Evolutionary conservation across 202 grass and related monocot species (phyloP), one percentile per base, ranked within the genome.

Genomic region (Panicum virgatum): DNA sequence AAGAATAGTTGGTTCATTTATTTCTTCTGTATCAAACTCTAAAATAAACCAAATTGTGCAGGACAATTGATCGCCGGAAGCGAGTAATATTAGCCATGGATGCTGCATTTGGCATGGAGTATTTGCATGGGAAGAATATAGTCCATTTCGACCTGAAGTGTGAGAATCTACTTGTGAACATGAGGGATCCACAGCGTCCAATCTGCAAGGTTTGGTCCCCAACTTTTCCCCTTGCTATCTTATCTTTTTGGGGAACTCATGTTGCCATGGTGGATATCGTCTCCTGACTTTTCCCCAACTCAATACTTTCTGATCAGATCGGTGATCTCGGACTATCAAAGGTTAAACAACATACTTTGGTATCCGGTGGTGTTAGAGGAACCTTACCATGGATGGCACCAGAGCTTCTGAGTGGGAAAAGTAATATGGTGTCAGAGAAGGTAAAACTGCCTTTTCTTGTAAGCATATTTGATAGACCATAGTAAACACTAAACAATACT

Each of bases 331-430:
- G 94, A 47, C 72, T 97, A 89, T 97, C 94, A 73, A 97, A 97
- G 88, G 92, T 97, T 48, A 97, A 97, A 79, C 94, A 97, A 15
- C 92, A 97, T 63, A 97, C 94, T 71, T 81, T 94, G 88, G 94
- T 97, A 46, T 97, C 94, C 67, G 94, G 94, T 81, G 94, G 94
- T 79, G 84, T 97, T 25, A 91, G 94, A 75, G 94, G 94, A 85
- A 97, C 94, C 57, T 92, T 97, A 86, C 94, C 94, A 66, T 97
- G 94, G 94, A 97, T 97, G 94, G 94, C 95, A 39, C 92, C 95
- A 16, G 95, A 97, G 76, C 95, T 97, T 86, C 79, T 97, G 47
- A 94, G 86, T 92, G 90, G 84, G 57, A 97, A 97, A 94, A 89
- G 86, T 71, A 83, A 89, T 76, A 97, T 97, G 94, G 94, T 97